Evolutionary conservation across 345 rosid species (phyloP).

Genomic region (Ceriops decandra): DNA sequence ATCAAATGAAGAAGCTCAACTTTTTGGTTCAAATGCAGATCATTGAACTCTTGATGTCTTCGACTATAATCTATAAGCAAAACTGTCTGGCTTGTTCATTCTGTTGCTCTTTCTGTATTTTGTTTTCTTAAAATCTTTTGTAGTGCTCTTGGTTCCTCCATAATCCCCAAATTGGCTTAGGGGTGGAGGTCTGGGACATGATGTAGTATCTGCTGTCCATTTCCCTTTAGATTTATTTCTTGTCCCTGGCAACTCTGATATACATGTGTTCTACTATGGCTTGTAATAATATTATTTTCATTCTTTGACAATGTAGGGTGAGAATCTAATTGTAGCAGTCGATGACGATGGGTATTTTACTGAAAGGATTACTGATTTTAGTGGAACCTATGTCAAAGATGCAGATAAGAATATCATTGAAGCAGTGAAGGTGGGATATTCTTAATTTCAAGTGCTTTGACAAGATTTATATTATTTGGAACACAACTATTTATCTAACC

Average conservation of each 20-base stretch:
- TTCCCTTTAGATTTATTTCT: too few relatives aligned
- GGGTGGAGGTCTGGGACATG: too few relatives aligned
- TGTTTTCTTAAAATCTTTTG: too few relatives aligned
- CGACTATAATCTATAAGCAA: too few relatives aligned
- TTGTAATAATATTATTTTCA: slow-evolving; percentile 1
- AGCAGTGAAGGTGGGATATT: slow-evolving; percentile 65
- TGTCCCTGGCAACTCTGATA: neutral
- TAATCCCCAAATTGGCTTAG: too few relatives aligned
- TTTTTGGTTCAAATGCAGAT: too few relatives aligned
- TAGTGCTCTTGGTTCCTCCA: too few relatives aligned
- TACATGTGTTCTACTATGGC: neutral
- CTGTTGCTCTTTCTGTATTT: too few relatives aligned
- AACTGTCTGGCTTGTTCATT: too few relatives aligned
- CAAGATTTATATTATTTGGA: neutral
- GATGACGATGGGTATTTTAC: slow-evolving; percentile 94
- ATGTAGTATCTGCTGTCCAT: too few relatives aligned
- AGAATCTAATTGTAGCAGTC: slow-evolving; percentile 76
- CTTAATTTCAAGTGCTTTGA: slow-evolving; percentile 2
- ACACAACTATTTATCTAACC: neutral
- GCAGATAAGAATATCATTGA: slow-evolving; percentile 88
- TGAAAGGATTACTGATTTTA: slow-evolving; percentile 65
- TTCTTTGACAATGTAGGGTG: slow-evolving; percentile 46
- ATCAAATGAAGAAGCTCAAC: too few relatives aligned
- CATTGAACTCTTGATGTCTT: too few relatives aligned
- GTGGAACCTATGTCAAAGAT: slow-evolving; percentile 79